Evolutionary conservation across 2,329 filamentous ascomycete genomes (phyloP), one percentile per base, ranked within the genome.

Genomic region (Fusarium sp.): DNA sequence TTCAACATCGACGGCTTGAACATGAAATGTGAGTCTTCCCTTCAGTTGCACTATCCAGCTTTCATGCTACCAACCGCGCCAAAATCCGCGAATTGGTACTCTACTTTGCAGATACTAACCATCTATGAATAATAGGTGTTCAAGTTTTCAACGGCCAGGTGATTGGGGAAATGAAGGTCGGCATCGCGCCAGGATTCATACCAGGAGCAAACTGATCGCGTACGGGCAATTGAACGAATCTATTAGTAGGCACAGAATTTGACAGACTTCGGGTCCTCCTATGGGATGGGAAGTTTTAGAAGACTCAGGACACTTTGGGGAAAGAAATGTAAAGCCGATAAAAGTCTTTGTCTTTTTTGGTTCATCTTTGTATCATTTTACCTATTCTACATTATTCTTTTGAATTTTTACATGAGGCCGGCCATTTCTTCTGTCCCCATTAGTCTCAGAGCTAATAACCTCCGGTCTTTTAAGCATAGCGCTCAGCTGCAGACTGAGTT

Each of bases 381-480:
- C 29, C 3, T 35, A 3, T 18, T 35, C 10, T 25, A 25, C 47
- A 50, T 50, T 11, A 14, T 35, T 35, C n/a, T 22, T 50, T 27
- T 27, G 27, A 27, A 27, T 7, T 27, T 27, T 27, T 27, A 27
- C 6, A 27, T 7, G 6, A 27, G 27, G 27, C 27, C 27, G 27
- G 27, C 27, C 27, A 27, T 25, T 25, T 25, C 25, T 25, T 25
- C 25, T 25, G 25, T 25, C 25, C 15, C 4, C 12, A 35, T 22
- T 18, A 41, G 17, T 31, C 14, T 47, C 45, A 47, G 27, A 9
- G n/a, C 5, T 17, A 6, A 9, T 31, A 12, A 9, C 31, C n/a
- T 36, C 29, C 22, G 22, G 9, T 18, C 1, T 53, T 33, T 53
- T 13, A 53, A 52, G 70, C 70, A 22, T 72, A 72, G 20, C 70